A percentile compares a stretch with the other conserved stretches of the same genome.
Evolutionary conservation across 2,329 filamentous ascomycete species (phyloP).

Genomic region (Aspergillus ochraceus): DNA sequence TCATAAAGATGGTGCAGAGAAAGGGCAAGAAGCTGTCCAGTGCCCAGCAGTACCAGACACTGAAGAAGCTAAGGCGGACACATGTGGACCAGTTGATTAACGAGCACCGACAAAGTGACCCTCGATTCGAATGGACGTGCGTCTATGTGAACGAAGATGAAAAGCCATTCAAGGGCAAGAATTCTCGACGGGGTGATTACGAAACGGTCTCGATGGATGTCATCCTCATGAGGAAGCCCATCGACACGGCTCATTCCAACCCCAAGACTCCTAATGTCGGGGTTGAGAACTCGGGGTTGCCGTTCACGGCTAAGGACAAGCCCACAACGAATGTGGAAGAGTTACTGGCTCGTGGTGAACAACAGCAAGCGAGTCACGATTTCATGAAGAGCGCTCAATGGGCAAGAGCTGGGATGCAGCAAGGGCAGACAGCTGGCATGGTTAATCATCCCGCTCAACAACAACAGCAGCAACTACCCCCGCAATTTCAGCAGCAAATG

Average conservation of each 20-base stretch:
- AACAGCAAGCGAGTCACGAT: conserved; percentile 2
- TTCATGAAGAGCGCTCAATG: not conserved
- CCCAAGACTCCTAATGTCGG: conserved; percentile 16
- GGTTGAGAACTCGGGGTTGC: conserved; percentile 15
- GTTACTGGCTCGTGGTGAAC: conserved; percentile 5
- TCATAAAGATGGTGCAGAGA: conserved; percentile 31
- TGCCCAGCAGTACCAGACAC: conserved; percentile 29
- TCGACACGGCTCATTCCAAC: conserved; percentile 12
- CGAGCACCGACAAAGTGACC: conserved; percentile 30
- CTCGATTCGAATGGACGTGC: conserved; percentile 37
- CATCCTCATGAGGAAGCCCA: conserved; percentile 33
- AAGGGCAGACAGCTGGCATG: not conserved
- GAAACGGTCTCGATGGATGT: conserved; percentile 36
- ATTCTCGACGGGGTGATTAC: conserved; percentile 26
- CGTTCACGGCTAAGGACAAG: conserved; percentile 12
- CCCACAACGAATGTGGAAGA: conserved; percentile 5
- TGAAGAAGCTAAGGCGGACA: conserved; percentile 29
- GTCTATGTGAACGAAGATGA: conserved; percentile 37
- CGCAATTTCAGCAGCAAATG: conserved; percentile 12
- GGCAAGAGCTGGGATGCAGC: conserved; percentile 2
- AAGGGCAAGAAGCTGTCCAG: conserved; percentile 28
- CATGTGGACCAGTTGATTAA: conserved; percentile 39
- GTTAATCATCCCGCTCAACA: not conserved
- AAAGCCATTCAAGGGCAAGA: conserved; percentile 27
- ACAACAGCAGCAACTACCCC: conserved; percentile 1